phyloP scores from a whole-genome alignment of 371 early-diverging fungal genomes.

The Batkoa obscura region DNA sequence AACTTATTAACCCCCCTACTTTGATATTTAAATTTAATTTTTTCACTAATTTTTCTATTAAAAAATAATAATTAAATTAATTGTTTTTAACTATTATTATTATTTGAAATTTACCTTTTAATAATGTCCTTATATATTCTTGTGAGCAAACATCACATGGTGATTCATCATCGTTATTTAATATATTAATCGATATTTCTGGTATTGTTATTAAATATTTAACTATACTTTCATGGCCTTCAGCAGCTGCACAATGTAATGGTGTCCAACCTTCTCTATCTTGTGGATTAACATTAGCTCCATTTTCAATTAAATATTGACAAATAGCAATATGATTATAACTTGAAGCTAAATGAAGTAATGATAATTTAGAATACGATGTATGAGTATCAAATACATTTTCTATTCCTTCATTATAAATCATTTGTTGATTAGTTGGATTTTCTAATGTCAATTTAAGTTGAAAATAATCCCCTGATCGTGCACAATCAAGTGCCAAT shows the following conservation, averaged over 20 bases:
- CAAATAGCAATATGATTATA: constrained; percentile 28
- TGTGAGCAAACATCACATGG: constrained; percentile 2
- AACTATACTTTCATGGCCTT: constrained; percentile 28
- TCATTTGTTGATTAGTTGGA: constrained; percentile 4
- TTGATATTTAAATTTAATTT: too few species aligned
- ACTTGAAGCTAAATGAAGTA: constrained; percentile 32
- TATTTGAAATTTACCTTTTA: neutral
- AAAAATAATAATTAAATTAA: too few species aligned
- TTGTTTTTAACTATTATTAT: too few species aligned
- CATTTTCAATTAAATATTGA: constrained; percentile 17
- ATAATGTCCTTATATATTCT: neutral
- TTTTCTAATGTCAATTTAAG: constrained; percentile 11
- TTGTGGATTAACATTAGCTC: constrained; percentile 20
- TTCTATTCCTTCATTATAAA: neutral
- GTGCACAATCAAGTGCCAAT: constrained; percentile 15
- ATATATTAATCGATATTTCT: neutral
- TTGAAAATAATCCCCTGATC: constrained; percentile 13
- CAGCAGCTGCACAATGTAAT: constrained; percentile 41
- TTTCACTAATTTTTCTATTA: constrained; percentile 1
- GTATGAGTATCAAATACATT: constrained; percentile 13
- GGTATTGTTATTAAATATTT: constrained; percentile 13
- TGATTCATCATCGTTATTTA: constrained; percentile 3
- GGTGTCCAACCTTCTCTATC: constrained; percentile 45
- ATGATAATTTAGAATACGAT: constrained; percentile 21
- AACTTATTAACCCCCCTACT: neutral